Evolutionary conservation across 192 early-diverging fungal genomes (phyloP).

Genomic region (Pilobolus umbonatus): DNA sequence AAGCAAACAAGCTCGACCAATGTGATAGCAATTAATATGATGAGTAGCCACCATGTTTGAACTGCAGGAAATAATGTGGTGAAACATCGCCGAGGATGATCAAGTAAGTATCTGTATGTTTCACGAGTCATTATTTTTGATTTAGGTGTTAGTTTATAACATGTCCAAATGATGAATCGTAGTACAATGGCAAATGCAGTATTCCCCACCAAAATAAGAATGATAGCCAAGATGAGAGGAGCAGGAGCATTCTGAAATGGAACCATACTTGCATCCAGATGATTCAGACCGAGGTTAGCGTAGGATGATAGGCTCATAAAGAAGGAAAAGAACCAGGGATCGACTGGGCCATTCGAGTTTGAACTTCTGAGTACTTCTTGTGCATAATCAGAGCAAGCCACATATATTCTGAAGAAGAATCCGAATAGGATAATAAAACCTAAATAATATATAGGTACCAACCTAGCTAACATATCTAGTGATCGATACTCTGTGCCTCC

Average conservation of each 20-base stretch:
- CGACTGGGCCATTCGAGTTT: conserved; percentile 13
- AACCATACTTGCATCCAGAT: conserved; percentile 27
- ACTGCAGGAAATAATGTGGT: conserved; percentile 28
- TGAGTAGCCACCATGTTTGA: conserved; percentile 31
- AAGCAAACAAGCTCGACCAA: conserved; percentile 22
- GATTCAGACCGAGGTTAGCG: conserved; percentile 27
- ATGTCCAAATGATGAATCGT: conserved; percentile 25
- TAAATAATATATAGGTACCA: conserved; percentile 27
- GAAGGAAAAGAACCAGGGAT: conserved; percentile 32
- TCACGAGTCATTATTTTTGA: conserved; percentile 17
- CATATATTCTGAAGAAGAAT: conserved; percentile 26
- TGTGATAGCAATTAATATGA: conserved; percentile 22
- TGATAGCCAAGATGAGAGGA: conserved; percentile 12
- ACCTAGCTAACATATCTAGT: conserved; percentile 18
- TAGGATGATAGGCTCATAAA: conserved; percentile 21
- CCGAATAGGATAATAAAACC: conserved; percentile 13
- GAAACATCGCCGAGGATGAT: conserved; percentile 33
- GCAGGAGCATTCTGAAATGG: conserved; percentile 31
- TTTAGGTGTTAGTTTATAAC: conserved; percentile 16
- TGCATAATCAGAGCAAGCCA: conserved; percentile 23
- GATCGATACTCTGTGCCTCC: conserved; percentile 34
- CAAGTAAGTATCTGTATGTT: conserved; percentile 23
- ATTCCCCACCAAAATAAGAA: conserved; percentile 31
- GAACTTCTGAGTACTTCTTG: conserved; percentile 18
- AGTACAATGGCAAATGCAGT: conserved; percentile 30